Percentiles rank a stretch among this genome's conserved stretches.
Evolutionary conservation across 352 stramenopile genomes (phyloP).

Genomic region (Globisporangium solare): DNA sequence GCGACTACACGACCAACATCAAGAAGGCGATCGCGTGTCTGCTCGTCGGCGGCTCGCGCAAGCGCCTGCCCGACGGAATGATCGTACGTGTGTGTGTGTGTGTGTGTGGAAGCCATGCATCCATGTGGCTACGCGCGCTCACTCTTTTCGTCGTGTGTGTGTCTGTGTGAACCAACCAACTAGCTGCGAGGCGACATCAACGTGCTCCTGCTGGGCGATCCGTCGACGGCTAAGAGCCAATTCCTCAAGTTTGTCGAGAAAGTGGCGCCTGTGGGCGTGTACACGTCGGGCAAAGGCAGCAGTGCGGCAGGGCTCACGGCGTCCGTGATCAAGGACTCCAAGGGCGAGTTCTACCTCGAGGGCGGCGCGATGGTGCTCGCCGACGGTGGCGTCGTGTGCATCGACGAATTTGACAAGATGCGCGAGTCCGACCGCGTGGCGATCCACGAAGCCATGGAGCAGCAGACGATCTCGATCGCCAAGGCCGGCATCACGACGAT

Average conservation of each 20-base stretch:
- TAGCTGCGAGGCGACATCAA: conserved; percentile 97
- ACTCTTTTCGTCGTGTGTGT: background rate
- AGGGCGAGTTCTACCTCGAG: conserved; percentile 98
- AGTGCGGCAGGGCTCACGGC: conserved; percentile 96
- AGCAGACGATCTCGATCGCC: conserved; percentile 99
- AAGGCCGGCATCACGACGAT: conserved; percentile 99
- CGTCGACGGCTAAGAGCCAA: conserved; percentile 97
- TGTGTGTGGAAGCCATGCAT: background rate
- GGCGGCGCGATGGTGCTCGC: conserved; percentile 97
- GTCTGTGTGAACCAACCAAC: background rate
- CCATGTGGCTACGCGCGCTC: background rate
- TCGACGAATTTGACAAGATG: conserved; percentile 98
- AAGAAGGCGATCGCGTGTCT: conserved; percentile 96
- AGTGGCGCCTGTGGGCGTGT: conserved; percentile 96
- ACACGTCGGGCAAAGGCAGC: conserved; percentile 98
- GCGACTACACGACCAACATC: conserved; percentile 96
- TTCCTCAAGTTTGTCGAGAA: conserved; percentile 98
- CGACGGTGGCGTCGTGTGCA: conserved; percentile 98
- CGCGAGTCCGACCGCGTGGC: conserved; percentile 92
- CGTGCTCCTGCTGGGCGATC: conserved; percentile 96
- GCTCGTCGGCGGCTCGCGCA: conserved; percentile 92
- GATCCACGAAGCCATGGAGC: conserved; percentile 99
- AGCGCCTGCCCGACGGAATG: conserved; percentile 95
- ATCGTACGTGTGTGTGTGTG: conserved; percentile 36
- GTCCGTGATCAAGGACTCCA: conserved; percentile 92